These are phyloP conservation scores for Cucurbita ficifolia DNA, from an alignment of 306 rosid genomes.

Conservation along the genomic window DNA sequence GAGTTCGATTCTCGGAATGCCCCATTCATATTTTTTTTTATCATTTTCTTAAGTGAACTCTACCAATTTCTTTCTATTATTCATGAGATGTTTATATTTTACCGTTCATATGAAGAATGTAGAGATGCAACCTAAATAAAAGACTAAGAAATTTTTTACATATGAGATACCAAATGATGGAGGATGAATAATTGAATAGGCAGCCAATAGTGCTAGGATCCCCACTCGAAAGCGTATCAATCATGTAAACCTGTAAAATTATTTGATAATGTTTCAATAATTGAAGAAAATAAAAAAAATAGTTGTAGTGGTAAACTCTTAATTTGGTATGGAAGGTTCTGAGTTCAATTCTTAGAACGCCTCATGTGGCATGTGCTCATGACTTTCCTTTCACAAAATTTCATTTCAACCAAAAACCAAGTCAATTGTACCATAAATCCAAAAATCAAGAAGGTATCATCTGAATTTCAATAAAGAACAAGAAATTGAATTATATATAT, in stretches of 20 bases:
- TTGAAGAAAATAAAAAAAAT: too few relatives aligned
- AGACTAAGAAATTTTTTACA: neutral
- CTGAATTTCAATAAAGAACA: neutral
- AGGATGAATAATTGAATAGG: neutral
- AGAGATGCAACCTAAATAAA: neutral
- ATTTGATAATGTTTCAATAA: neutral
- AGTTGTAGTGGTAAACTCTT: too few relatives aligned
- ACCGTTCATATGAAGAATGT: neutral
- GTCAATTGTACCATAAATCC: neutral
- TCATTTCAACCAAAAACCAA: neutral
- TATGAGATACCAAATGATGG: neutral
- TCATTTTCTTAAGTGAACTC: neutral
- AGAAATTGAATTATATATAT: too few relatives aligned
- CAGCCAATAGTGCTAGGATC: neutral
- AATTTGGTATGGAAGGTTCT: neutral
- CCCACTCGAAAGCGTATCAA: neutral
- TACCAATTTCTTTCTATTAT: neutral
- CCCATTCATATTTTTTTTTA: neutral
- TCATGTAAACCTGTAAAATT: neutral
- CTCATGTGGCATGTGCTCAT: too few relatives aligned
- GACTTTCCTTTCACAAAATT: neutral
- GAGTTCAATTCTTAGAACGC: neutral
- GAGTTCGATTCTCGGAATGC: slow-evolving; percentile 23
- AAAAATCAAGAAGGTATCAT: neutral
- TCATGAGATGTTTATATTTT: neutral